Base-by-base conservation (phyloP, 2,329 filamentous ascomycete genomes). In the Coniella vitis region DNA sequence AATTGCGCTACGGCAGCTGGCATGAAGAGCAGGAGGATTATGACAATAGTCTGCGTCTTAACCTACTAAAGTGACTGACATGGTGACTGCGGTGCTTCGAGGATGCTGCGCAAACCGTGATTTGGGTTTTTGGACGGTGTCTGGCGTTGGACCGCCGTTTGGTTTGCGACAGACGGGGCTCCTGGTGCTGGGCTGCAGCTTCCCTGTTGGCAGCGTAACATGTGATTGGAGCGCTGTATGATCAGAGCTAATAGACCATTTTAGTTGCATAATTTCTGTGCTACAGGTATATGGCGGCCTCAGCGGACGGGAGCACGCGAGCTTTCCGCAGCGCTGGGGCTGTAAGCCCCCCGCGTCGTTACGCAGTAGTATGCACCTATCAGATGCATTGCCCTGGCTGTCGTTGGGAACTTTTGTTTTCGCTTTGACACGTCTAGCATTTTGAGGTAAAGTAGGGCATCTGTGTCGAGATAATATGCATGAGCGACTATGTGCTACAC, bases 1-100 rank as follows among this genome's bases (percentile, higher is more conserved):
- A 9, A 8, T 22, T 12, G 2, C 21, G 13, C 17, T 25, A 16
- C 5, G 38, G 16, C n/a, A 21, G n/a, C 19, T 17, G 19, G 9
- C 22, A 10, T 25, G 17, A 12, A 4, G 4, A n/a, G 19, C 19
- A 22, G 19, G 2, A 21, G 20, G 13, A 13, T 7, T 7, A 16
- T 7, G 12, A 22, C 9, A 12, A 20, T 22, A n/a, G 4, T 5
- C n/a, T 8, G 17, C 17, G 38, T 16, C 8, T 7, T 3, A 5
- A 41, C 38, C 8, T 41, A 41, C 38, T 25, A 41, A 16, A 31
- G 38, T 41, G 38, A 41, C 38, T 31, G 38, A 41, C 38, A 41
- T 41, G 22, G 22, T 19, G 38, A 4, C 38, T 31, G 20, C 17
- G 2, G 8, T 41, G 38, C 25, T 29, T 10, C 25, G 5, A 29